These are phyloP conservation scores for Amanita phalloides DNA, from an alignment of 768 basidiomycete genomes.

Conservation along the genomic window DNA sequence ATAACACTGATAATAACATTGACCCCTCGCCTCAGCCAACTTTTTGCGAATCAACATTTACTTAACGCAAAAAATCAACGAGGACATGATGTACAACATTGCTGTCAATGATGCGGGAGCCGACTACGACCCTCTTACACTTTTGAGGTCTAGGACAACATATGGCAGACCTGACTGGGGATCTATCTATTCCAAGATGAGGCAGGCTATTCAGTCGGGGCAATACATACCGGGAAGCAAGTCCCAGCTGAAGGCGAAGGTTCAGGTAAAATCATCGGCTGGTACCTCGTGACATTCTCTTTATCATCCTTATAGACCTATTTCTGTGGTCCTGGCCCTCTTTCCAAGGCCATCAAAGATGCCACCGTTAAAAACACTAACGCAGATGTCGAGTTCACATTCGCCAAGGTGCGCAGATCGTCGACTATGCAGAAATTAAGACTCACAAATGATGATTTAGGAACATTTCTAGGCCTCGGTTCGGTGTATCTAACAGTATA, in stretches of 20 bases:
- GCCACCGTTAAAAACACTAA: conserved; percentile 49
- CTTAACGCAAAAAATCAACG: conserved; percentile 74
- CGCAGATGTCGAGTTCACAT: conserved; percentile 58
- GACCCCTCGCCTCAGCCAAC: conserved; percentile 45
- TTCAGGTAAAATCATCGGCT: conserved; percentile 41
- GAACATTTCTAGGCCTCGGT: conserved; percentile 45
- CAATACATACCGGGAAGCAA: conserved; percentile 74
- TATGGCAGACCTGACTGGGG: conserved; percentile 92
- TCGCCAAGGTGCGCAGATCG: conserved; percentile 54
- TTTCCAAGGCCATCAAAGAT: conserved; percentile 70
- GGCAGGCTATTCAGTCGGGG: conserved; percentile 70
- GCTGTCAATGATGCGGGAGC: conserved; percentile 80
- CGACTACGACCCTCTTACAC: conserved; percentile 82
- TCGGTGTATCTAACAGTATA: neutral
- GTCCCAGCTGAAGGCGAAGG: conserved; percentile 71
- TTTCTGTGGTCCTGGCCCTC: conserved; percentile 74
- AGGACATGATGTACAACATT: conserved; percentile 90
- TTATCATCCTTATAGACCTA: conserved; percentile 46
- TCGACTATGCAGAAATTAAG: neutral
- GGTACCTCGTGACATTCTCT: conserved; percentile 1
- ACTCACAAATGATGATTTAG: conserved; percentile 17
- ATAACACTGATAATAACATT: conserved; percentile 3
- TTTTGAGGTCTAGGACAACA: conserved; percentile 80
- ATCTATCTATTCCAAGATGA: conserved; percentile 65
- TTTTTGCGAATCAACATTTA: conserved; percentile 91